Conservation (phyloP, 2,329 filamentous ascomycete species). For the Ophiosphaerella narmari region DNA sequence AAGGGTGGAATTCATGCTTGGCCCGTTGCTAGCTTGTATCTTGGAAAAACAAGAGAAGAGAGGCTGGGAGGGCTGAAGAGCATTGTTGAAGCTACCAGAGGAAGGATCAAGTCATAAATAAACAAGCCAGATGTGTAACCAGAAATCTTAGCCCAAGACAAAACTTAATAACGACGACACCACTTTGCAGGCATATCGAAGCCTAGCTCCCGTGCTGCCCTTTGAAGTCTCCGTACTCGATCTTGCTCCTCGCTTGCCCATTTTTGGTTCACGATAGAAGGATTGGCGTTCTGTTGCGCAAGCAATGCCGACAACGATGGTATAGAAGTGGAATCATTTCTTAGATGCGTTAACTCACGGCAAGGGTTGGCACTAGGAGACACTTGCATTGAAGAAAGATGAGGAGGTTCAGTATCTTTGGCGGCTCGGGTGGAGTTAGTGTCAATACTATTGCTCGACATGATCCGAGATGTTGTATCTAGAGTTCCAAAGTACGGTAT, state of each 20-base stretch:
- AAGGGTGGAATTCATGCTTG: constrained; percentile 76
- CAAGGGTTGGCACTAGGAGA: neutral
- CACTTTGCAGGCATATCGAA: constrained; percentile 10
- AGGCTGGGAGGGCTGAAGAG: constrained; percentile 54
- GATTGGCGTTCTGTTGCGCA: constrained; percentile 8
- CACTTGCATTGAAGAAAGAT: neutral
- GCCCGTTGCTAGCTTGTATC: constrained; percentile 71
- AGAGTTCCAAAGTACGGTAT: neutral
- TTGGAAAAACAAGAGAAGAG: constrained; percentile 54
- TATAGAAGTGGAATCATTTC: neutral
- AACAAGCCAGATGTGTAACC: neutral
- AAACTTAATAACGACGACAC: constrained; percentile 1
- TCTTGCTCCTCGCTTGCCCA: constrained; percentile 7
- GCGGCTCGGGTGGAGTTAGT: neutral
- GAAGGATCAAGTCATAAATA: constrained; percentile 26
- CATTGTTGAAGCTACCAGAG: constrained; percentile 47
- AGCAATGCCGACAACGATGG: constrained; percentile 2
- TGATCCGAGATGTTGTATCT: neutral
- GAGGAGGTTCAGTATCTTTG: neutral
- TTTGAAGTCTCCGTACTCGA: constrained; percentile 6
- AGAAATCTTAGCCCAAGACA: neutral
- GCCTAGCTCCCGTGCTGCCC: constrained; percentile 10
- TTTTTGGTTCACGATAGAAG: neutral
- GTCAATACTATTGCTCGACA: neutral
- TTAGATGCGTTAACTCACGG: neutral